A percentile compares a stretch with the other conserved stretches of the same genome.
Conservation (phyloP, 306 rosid genomes). For the Fragaria ananassa region DNA sequence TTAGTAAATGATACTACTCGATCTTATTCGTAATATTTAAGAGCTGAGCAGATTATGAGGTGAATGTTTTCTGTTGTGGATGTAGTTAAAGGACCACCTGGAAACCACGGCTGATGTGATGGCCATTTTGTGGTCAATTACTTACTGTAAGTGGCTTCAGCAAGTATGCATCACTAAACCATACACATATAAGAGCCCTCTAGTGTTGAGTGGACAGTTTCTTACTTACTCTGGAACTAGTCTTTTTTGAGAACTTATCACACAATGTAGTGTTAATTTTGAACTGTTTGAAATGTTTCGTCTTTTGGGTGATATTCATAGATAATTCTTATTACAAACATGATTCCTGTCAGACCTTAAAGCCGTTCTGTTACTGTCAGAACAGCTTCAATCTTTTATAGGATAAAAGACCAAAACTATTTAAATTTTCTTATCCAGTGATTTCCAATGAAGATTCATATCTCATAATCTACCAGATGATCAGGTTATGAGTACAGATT, state of each 20-base stretch:
- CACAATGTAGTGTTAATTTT: neutral
- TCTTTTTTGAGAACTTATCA: neutral
- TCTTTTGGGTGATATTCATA: neutral
- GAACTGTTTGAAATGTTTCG: neutral
- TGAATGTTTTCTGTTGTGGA: neutral
- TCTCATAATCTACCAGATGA: neutral
- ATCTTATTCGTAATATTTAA: constrained; percentile 4
- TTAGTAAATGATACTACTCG: neutral
- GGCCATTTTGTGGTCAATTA: neutral
- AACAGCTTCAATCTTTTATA: neutral
- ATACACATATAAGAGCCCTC: neutral
- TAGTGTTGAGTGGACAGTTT: neutral
- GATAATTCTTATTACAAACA: neutral
- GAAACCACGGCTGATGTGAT: neutral
- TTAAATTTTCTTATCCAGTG: neutral
- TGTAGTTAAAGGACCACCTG: constrained; percentile 24
- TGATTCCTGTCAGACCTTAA: neutral
- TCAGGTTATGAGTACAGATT: neutral
- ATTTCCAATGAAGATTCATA: neutral
- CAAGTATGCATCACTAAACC: neutral
- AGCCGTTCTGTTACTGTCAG: neutral
- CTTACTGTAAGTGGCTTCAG: neutral
- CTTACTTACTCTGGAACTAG: neutral
- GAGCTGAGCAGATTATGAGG: neutral
- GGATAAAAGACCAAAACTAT: neutral